Percentiles rank a stretch among this genome's conserved stretches.
These are phyloP conservation scores for Polychytrium aggregatum DNA, from an alignment of 192 early-diverging fungal genomes.

Conservation along the genomic window DNA sequence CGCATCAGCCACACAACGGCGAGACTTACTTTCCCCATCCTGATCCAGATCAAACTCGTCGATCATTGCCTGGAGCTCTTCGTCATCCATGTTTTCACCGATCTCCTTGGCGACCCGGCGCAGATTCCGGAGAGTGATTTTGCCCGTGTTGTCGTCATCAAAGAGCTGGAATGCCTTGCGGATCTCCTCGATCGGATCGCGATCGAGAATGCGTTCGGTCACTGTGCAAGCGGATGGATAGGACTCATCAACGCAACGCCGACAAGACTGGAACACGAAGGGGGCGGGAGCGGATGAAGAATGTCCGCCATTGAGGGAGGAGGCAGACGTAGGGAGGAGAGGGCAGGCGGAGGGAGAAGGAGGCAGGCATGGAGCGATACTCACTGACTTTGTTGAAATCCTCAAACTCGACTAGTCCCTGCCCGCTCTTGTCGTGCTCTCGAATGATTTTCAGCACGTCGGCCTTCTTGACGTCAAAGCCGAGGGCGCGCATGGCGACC, in stretches of 20 bases:
- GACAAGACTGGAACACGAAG: not conserved
- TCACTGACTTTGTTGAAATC: slow-evolving; percentile 63
- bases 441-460: slow-evolving; percentile 63
- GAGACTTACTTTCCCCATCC: slow-evolving; percentile 72
- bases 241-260: not conserved
- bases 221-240: slow-evolving; percentile 11
- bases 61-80: slow-evolving; percentile 78
- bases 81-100: slow-evolving; percentile 68
- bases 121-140: slow-evolving; percentile 56
- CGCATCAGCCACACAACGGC: too few species aligned
- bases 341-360: not conserved
- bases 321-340: not conserved
- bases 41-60: slow-evolving; percentile 81
- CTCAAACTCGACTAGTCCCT: slow-evolving; percentile 46
- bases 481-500: slow-evolving; percentile 72
- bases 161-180: slow-evolving; percentile 74
- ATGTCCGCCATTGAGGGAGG: not conserved
- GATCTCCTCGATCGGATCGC: slow-evolving; percentile 74
- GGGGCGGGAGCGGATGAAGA: not conserved
- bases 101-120: slow-evolving; percentile 68
- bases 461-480: slow-evolving; percentile 73
- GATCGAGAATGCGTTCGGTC: slow-evolving; percentile 55
- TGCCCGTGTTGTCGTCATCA: slow-evolving; percentile 52
- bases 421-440: slow-evolving; percentile 45
- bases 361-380: slow-evolving; percentile 12